These are phyloP conservation scores for Citrus unshiu DNA, from an alignment of 345 rosid genomes.

Conservation along the genomic window DNA sequence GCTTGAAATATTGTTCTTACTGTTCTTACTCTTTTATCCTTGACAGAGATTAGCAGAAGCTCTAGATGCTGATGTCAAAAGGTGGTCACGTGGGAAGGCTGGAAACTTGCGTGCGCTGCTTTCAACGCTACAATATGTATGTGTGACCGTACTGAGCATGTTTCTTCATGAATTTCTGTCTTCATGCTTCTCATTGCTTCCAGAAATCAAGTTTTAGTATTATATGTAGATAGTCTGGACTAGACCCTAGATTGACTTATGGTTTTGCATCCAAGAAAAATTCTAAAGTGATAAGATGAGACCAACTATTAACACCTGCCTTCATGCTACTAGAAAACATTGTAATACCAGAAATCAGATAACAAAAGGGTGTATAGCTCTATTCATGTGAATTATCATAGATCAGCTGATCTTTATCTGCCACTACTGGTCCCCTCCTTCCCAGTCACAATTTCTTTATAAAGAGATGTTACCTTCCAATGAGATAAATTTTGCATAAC, in stretches of 20 bases:
- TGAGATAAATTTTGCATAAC: not conserved
- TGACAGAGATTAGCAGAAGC: constrained; percentile 73
- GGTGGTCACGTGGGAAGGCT: constrained; percentile 91
- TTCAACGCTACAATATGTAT: constrained; percentile 91
- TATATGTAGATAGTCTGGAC: not conserved
- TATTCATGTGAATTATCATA: not conserved
- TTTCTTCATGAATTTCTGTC: not conserved
- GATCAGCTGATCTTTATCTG: not conserved
- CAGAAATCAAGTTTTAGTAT: not conserved
- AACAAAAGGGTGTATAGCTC: not conserved
- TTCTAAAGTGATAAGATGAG: not conserved
- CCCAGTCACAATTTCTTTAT: not conserved
- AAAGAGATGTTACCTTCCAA: not conserved
- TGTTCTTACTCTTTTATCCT: constrained; percentile 15
- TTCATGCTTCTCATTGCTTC: not conserved
- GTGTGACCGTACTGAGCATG: not conserved
- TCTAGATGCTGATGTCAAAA: constrained; percentile 82
- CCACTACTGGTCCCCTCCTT: not conserved
- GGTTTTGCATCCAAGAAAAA: not conserved
- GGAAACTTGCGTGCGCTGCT: constrained; percentile 88
- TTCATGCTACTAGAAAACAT: not conserved
- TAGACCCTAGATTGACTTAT: not conserved
- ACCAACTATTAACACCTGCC: not conserved
- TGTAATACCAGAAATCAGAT: not conserved
- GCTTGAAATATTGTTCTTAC: constrained; percentile 13